These are phyloP conservation scores for Keithomyces neogunnii DNA, from an alignment of 2,329 filamentous ascomycete species.

Conservation along the genomic window DNA sequence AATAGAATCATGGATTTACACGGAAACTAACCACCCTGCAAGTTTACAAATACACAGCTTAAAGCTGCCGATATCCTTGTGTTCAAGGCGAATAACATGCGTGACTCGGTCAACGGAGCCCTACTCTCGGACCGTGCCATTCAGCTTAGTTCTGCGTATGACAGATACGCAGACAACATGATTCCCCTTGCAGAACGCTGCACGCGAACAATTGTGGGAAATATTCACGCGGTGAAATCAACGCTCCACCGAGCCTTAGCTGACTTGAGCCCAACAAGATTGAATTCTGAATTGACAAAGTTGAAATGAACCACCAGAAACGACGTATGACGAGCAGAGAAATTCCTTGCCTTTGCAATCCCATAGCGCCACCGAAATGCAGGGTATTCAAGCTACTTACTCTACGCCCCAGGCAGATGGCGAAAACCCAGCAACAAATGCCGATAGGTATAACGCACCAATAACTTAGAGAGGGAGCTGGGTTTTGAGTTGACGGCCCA, in stretches of 20 bases:
- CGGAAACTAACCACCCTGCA: not conserved
- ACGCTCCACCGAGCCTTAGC: not conserved
- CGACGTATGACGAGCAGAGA: too few relatives aligned
- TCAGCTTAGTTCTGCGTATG: not conserved
- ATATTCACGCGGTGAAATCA: not conserved
- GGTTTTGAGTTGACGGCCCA: too few relatives aligned
- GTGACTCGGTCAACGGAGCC: not conserved
- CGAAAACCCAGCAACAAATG: too few relatives aligned
- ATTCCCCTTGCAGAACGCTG: not conserved
- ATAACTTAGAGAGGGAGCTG: too few relatives aligned
- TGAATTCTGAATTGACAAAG: too few relatives aligned
- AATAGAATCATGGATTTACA: not conserved
- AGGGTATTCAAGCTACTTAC: too few relatives aligned
- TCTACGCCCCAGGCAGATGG: too few relatives aligned
- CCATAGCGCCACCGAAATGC: too few relatives aligned
- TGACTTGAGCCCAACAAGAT: not conserved
- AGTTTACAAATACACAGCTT: not conserved
- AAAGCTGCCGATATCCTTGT: constrained; percentile 1
- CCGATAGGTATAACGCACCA: too few relatives aligned
- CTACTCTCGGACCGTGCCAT: not conserved
- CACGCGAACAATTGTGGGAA: not conserved
- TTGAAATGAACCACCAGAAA: too few relatives aligned
- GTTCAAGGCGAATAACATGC: constrained; percentile 2
- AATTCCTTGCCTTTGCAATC: too few relatives aligned
- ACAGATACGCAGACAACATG: not conserved